Conservation (phyloP, 169 alveolate species). For the Blepharisma undulans region DNA sequence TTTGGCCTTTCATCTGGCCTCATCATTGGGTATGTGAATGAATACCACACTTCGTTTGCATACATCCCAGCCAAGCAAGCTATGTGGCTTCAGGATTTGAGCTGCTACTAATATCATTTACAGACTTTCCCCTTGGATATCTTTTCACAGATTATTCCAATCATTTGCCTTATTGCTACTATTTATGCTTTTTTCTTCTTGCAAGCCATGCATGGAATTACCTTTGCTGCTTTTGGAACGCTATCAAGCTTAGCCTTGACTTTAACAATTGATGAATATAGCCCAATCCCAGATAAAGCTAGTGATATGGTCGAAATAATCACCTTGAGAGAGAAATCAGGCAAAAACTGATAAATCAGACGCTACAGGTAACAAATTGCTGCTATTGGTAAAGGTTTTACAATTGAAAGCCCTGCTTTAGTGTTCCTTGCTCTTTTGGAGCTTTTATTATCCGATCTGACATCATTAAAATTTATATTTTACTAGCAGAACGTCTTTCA, state of each 20-base stretch:
- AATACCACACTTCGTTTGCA: too few relatives aligned
- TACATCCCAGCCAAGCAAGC: too few relatives aligned
- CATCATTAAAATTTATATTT: slow-evolving; percentile 63
- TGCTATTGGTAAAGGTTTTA: slow-evolving; percentile 93
- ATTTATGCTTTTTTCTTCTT: slow-evolving; percentile 77
- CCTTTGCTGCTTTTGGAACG: slow-evolving; percentile 92
- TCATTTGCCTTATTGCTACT: slow-evolving; percentile 75
- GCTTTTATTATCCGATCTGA: slow-evolving; percentile 88
- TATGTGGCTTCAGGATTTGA: too few relatives aligned
- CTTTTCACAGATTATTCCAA: too few relatives aligned
- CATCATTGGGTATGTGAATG: too few relatives aligned
- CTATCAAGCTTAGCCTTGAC: slow-evolving; percentile 86
- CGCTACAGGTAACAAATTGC: slow-evolving; percentile 93
- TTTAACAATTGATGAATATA: slow-evolving; percentile 90
- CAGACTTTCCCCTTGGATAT: too few relatives aligned
- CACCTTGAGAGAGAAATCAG: slow-evolving; percentile 80
- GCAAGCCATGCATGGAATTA: slow-evolving; percentile 86
- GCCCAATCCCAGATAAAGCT: slow-evolving; percentile 93
- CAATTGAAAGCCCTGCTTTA: slow-evolving; percentile 91
- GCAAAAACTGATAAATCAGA: slow-evolving; percentile 89
- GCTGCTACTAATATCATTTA: too few relatives aligned
- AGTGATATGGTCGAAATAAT: slow-evolving; percentile 93
- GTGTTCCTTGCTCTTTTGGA: slow-evolving; percentile 90
- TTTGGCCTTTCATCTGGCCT: too few relatives aligned
- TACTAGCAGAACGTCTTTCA: slow-evolving; percentile 79